Evolutionary conservation across 257 asterid species (phyloP).

Genomic region (Avicennia marina): DNA sequence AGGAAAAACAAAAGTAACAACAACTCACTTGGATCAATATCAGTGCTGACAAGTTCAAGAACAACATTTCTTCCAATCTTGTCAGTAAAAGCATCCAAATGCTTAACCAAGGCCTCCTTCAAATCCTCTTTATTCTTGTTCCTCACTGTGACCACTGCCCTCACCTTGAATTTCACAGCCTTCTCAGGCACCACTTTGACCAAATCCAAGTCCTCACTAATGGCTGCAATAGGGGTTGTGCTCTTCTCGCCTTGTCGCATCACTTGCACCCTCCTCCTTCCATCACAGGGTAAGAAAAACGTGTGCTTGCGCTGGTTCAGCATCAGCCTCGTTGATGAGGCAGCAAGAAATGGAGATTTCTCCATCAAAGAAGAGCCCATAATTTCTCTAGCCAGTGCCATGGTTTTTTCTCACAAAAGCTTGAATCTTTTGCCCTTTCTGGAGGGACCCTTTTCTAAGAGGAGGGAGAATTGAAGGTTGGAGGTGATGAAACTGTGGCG

Average conservation of each 20-base stretch:
- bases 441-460: too few species aligned
- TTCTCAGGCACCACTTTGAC: slow-evolving; percentile 64
- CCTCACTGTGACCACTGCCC: slow-evolving; percentile 80
- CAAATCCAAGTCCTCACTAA: slow-evolving; percentile 71
- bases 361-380: slow-evolving; percentile 54
- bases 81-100: slow-evolving; percentile 71
- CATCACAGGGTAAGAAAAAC: slow-evolving; percentile 28
- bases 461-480: slow-evolving; percentile 5
- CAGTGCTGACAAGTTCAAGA: slow-evolving; percentile 68
- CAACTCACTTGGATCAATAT: slow-evolving; percentile 74
- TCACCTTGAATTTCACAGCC: slow-evolving; percentile 64
- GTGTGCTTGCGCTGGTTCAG: slow-evolving; percentile 19
- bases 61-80: slow-evolving; percentile 77
- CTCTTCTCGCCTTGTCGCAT: slow-evolving; percentile 19
- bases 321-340: slow-evolving; percentile 18
- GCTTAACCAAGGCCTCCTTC: slow-evolving; percentile 62
- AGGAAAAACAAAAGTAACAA: not conserved
- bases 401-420: slow-evolving; percentile 10
- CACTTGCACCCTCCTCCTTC: too few species aligned
- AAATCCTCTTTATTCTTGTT: slow-evolving; percentile 77
- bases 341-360: slow-evolving; percentile 32
- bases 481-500: slow-evolving; percentile 10
- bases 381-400: slow-evolving; percentile 70
- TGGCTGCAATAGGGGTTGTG: slow-evolving; percentile 51
- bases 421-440: not conserved